Conservation (phyloP, 441 rosid species). For the Biscutella laevigata region DNA sequence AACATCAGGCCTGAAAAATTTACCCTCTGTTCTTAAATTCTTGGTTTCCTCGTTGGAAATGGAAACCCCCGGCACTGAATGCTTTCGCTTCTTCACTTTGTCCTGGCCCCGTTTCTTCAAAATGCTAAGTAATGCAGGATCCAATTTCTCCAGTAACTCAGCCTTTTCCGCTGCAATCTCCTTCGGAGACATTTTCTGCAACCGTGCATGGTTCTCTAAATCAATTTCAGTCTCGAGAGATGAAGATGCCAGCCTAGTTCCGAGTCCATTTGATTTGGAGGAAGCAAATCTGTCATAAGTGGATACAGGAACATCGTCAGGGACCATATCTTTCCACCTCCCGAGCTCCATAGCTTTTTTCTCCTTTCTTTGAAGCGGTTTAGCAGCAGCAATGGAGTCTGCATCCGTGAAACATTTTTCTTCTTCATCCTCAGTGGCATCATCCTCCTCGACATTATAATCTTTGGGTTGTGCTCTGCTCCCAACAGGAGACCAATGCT, state of each 20-base stretch:
- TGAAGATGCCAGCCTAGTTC: slow-evolving; percentile 29
- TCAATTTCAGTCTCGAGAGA: slow-evolving; percentile 77
- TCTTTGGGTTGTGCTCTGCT: slow-evolving; percentile 16
- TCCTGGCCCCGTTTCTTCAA: slow-evolving; percentile 55
- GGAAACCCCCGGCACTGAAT: slow-evolving; percentile 22
- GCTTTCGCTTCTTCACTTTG: slow-evolving; percentile 44
- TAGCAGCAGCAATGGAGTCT: slow-evolving; percentile 43
- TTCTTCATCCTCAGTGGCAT: slow-evolving; percentile 32
- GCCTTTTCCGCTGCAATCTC: slow-evolving; percentile 80
- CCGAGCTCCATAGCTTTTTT: slow-evolving; percentile 46
- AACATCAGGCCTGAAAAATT: slow-evolving; percentile 22
- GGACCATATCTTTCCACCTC: slow-evolving; percentile 40
- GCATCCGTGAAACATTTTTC: slow-evolving; percentile 32
- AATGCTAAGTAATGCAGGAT: slow-evolving; percentile 57
- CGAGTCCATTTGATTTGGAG: slow-evolving; percentile 25
- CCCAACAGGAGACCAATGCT: slow-evolving; percentile 55
- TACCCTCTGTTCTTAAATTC: slow-evolving; percentile 18
- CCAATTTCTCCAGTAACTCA: slow-evolving; percentile 75
- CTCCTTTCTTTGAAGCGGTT: slow-evolving; percentile 66
- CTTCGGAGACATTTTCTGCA: slow-evolving; percentile 58
- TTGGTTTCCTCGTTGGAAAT: slow-evolving; percentile 4
- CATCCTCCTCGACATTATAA: slow-evolving; percentile 19
- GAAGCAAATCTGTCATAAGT: slow-evolving; percentile 23
- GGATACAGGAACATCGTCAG: slow-evolving; percentile 26
- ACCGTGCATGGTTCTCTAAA: slow-evolving; percentile 52